Evolutionary conservation across 768 basidiomycete genomes (phyloP).

Genomic region (Atractiella rhizophila): DNA sequence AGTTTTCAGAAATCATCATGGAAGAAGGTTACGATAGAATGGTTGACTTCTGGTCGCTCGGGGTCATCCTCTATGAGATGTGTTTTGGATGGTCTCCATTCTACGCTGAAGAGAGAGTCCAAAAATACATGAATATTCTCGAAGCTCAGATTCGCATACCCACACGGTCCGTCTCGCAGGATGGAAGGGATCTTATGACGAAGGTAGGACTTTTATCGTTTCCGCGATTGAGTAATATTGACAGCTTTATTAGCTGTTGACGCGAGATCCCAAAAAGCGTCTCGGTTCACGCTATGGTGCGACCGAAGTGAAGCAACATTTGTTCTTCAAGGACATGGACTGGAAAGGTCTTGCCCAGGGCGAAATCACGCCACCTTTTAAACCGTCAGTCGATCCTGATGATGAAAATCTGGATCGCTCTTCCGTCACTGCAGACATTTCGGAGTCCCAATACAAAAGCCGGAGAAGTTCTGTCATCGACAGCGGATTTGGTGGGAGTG

Average conservation of each 20-base stretch:
- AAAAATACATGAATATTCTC: slow-evolving; percentile 67
- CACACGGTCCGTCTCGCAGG: slow-evolving; percentile 5
- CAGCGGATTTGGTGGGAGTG: no score
- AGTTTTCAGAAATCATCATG: slow-evolving; percentile 60
- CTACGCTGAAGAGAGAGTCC: slow-evolving; percentile 88
- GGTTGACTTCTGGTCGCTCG: slow-evolving; percentile 56
- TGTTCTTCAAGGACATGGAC: slow-evolving; percentile 78
- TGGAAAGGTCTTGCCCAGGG: slow-evolving; percentile 63
- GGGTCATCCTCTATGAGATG: slow-evolving; percentile 71
- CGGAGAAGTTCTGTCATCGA: no score
- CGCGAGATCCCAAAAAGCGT: slow-evolving; percentile 80
- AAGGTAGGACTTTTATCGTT: no score
- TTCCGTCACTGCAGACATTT: no score
- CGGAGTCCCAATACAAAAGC: no score
- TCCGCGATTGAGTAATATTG: no score
- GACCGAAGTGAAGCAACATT: slow-evolving; percentile 69
- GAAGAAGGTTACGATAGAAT: no score
- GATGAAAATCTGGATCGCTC: no score
- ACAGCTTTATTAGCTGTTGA: slow-evolving; percentile 92
- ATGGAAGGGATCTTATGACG: slow-evolving; percentile 64
- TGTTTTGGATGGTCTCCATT: slow-evolving; percentile 97
- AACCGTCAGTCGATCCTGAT: no score
- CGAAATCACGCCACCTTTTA: slow-evolving; percentile 85
- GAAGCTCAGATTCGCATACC: slow-evolving; percentile 94
- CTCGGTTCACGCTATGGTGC: slow-evolving; percentile 63